Evolutionary conservation across 2,329 filamentous ascomycete species (phyloP).

Genomic region (Diaporthe eres): DNA sequence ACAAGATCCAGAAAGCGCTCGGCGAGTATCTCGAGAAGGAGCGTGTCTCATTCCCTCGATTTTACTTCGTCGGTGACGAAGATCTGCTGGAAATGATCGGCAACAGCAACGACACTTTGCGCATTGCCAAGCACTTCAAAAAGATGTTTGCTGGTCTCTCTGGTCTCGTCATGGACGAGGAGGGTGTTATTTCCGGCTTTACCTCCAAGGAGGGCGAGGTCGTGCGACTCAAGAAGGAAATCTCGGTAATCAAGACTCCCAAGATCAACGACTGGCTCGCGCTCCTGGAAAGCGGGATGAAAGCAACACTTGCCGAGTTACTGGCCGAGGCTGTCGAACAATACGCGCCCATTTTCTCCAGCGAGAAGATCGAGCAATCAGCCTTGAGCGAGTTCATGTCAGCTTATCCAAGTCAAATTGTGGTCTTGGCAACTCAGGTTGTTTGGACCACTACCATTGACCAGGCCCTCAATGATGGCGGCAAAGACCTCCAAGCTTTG

Average conservation of each 20-base stretch:
- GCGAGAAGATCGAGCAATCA: slow-evolving; percentile 76
- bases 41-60: slow-evolving; percentile 95
- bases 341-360: slow-evolving; percentile 84
- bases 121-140: slow-evolving; percentile 98
- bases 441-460: slow-evolving; percentile 95
- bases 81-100: slow-evolving; percentile 99
- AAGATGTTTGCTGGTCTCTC: slow-evolving; percentile 99
- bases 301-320: slow-evolving; percentile 90
- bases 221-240: slow-evolving; percentile 88
- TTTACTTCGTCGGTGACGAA: slow-evolving; percentile 99
- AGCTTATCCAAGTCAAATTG: slow-evolving; percentile 91
- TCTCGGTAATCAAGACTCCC: slow-evolving; percentile 92
- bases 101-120: slow-evolving; percentile 97
- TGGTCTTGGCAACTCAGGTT: slow-evolving; percentile 92
- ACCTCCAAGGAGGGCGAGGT: slow-evolving; percentile 96
- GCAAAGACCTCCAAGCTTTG: slow-evolving; percentile 76
- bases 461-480: slow-evolving; percentile 79
- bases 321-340: slow-evolving; percentile 87
- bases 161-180: slow-evolving; percentile 91
- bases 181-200: slow-evolving; percentile 90
- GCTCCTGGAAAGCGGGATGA: slow-evolving; percentile 93
- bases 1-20: slow-evolving; percentile 99
- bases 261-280: slow-evolving; percentile 99
- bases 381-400: slow-evolving; percentile 86
- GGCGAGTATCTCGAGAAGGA: slow-evolving; percentile 99